Evolutionary conservation across 176 grass and related monocot genomes (phyloP), one percentile per base, ranked within the genome.

Genomic region (Aegilops speltoides): DNA sequence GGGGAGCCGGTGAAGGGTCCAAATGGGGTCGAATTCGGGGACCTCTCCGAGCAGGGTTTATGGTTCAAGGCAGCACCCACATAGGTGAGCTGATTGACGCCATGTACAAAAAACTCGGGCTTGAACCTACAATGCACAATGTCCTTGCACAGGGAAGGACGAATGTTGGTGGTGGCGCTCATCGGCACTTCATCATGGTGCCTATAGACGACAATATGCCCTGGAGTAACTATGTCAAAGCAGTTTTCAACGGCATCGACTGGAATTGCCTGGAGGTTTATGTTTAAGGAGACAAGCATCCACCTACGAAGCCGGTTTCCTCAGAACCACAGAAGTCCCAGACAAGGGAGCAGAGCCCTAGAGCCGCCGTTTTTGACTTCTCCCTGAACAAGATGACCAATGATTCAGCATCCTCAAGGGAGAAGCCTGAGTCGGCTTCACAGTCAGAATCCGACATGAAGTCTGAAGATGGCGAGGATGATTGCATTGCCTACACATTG

Each of bases 371-470:
- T 52, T 90, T 90, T 3, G 89, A 90, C 26, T 52, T 90, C 67
- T 90, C 82, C 41, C 85, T 90, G 67, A 87, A 57, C 75, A 90
- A 75, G 15, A 90, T 48, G 76, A 87, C 26, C 75, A 87, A 78
- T 23, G 88, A 66, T 24, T 84, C 85, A 13, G 80, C 85, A 0
- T 26, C 67, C 4, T 90, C 75, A 32, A 90, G 80, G 80, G 84
- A 87, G 67, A 80, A 90, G 36, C 43, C 67, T 1, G 88, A 88
- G 38, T 43, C 85, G 9, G 74, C 86, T 17, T 93, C 88, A 37
- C 87, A 89, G 50, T 88, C 88, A 14, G 93, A 95, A n/a, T 90
- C 88, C 32, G 93, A 95, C 16, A 80, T 69, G 0, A 89, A 92
- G 61, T 90, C 88, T 67, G 90, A 92, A 68, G 88, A 88, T 16